Percentiles rank a stretch among this genome's conserved stretches.
Evolutionary conservation across 2,329 filamentous ascomycete genomes (phyloP).

Genomic region (Aaosphaeria pasadenensis): DNA sequence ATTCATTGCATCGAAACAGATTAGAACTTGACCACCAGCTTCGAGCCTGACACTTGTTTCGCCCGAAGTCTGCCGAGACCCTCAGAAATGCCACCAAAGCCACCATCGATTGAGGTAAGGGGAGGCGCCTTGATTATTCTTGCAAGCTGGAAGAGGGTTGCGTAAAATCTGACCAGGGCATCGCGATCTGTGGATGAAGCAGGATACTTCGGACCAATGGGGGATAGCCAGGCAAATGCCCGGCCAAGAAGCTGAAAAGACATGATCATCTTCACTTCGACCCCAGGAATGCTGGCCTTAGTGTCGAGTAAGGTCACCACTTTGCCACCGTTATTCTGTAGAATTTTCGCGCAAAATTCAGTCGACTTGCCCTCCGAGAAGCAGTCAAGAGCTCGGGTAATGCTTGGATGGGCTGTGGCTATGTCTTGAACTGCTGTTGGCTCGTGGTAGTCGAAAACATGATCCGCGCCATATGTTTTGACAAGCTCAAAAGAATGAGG

Average conservation of each 20-base stretch:
- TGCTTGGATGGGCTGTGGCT: constrained; percentile 11
- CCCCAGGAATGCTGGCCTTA: background rate
- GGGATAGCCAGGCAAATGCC: background rate
- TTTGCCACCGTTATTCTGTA: constrained; percentile 16
- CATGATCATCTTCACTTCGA: background rate
- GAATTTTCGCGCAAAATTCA: constrained; percentile 10
- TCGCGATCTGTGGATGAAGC: background rate
- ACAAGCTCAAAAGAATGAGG: constrained; percentile 9
- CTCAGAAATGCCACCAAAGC: constrained; percentile 25
- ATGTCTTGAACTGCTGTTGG: constrained; percentile 42
- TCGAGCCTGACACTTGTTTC: constrained; percentile 31
- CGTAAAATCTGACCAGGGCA: background rate
- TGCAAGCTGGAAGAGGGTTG: background rate
- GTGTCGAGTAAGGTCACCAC: background rate
- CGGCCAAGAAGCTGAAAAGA: background rate
- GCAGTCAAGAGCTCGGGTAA: background rate
- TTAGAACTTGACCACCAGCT: constrained; percentile 19
- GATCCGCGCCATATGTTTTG: constrained; percentile 10
- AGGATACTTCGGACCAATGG: background rate
- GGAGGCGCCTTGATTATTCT: constrained; percentile 33
- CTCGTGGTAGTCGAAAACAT: constrained; percentile 42
- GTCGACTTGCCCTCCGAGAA: constrained; percentile 1
- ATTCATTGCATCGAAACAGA: too few species aligned
- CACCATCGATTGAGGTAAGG: constrained; percentile 15
- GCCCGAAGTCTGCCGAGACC: constrained; percentile 31